These are phyloP conservation scores for Chlamydomonas asymmetrica DNA, from an alignment of 139 green algal species.

Conservation along the genomic window DNA sequence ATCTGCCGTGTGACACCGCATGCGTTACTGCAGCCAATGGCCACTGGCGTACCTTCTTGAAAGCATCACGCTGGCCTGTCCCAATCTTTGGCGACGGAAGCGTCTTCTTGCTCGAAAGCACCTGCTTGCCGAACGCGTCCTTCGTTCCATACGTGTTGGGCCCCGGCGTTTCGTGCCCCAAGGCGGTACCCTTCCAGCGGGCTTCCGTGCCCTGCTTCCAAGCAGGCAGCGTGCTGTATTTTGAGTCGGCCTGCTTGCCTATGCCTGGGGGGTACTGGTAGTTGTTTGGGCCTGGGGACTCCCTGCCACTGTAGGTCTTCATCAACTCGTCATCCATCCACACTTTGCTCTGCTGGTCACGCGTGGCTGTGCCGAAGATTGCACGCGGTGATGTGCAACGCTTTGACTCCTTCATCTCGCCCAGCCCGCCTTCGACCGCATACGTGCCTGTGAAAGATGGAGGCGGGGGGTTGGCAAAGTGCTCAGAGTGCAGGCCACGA, in stretches of 20 bases:
- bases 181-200: conserved; percentile 40
- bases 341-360: conserved; percentile 53
- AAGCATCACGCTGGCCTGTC: conserved; percentile 48
- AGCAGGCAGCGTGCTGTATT: conserved; percentile 23
- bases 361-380: conserved; percentile 59
- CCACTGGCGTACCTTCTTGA: conserved; percentile 45
- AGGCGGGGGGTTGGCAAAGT: too few species aligned
- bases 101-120: conserved; percentile 57
- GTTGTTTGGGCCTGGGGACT: conserved; percentile 50
- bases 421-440: conserved; percentile 36
- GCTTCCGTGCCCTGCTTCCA: conserved; percentile 39
- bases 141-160: conserved; percentile 52
- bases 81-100: conserved; percentile 57
- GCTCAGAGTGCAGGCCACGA: too few species aligned
- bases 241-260: conserved; percentile 50
- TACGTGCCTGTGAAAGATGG: too few species aligned
- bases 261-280: conserved; percentile 47
- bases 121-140: conserved; percentile 51
- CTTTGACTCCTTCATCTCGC: conserved; percentile 57
- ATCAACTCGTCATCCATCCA: conserved; percentile 64
- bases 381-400: conserved; percentile 37
- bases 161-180: conserved; percentile 42
- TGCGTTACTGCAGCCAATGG: too few species aligned
- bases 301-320: conserved; percentile 47
- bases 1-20: too few species aligned